Evolutionary conservation across 371 early-diverging fungal genomes (phyloP), one percentile per base, ranked within the genome.

Genomic region (Mucor irregularis): DNA sequence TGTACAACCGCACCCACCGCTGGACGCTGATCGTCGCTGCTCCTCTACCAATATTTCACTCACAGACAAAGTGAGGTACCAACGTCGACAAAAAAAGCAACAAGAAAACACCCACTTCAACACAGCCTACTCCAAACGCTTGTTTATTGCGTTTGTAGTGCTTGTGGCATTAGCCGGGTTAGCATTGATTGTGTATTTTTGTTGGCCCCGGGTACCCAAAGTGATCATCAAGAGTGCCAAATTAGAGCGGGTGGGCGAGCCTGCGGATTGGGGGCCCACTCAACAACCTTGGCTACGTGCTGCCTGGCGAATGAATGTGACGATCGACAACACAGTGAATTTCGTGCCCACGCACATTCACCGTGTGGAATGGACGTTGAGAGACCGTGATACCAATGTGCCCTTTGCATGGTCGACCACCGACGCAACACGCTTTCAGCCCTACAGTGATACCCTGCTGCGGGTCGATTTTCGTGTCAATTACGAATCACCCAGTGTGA

Each of bases 141-240:
- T 37, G 21, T 21, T 43, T 24, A 42, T 33, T 10, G 10, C 38
- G 2, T 37, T 29, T 22, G 22, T 49, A 2, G 17, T 22, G 13
- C 9, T 40, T 1, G 30, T 21, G 0, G 11, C 8, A 8, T 30
- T 52, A 11, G 38, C 39, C 4, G 24, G 53, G 0, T 9, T 53
- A 34, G 40, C 25, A 5, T 6, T 64, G 13, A 25, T 61, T 2
- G 43, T 43, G 2, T 65, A 48, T 17, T 56, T 65, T 7, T 61
- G 61, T 24, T 65, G 66, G 66, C 66, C 66, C 25, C 56, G 66
- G 2, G n/a, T 56, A 14, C 65, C 65, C 13, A 39, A 10, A 4
- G 17, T 65, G 4, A 37, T 17, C 3, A n/a, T 51, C n/a, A 34
- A 43, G 24, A 52, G 53, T 4, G 61, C 52, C 8, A 65, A 61